Evolutionary conservation across 2,329 filamentous ascomycete species (phyloP).

Genomic region (Cordyceps cicadae): DNA sequence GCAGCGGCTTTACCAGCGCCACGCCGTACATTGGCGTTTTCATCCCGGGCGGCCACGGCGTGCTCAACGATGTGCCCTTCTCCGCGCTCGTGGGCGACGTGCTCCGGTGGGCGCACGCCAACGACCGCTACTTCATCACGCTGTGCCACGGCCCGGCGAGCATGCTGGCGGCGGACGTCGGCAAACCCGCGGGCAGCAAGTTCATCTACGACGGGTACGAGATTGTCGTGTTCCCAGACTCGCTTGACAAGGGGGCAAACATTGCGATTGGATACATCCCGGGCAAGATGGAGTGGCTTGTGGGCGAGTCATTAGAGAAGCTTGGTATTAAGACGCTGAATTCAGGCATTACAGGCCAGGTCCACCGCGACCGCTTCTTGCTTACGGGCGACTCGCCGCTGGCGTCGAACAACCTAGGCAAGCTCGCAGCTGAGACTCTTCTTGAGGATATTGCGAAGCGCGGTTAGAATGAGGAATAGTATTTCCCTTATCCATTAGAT

Average conservation of each 20-base stretch:
- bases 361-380: slow-evolving; percentile 13
- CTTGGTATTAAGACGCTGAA: slow-evolving; percentile 14
- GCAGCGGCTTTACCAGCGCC: slow-evolving; percentile 10
- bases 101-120: slow-evolving; percentile 16
- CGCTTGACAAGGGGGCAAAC: slow-evolving; percentile 14
- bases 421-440: slow-evolving; percentile 14
- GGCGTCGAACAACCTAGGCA: slow-evolving; percentile 16
- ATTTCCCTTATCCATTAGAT: neutral
- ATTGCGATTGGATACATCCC: slow-evolving; percentile 17
- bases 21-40: slow-evolving; percentile 16
- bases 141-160: slow-evolving; percentile 16
- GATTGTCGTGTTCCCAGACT: slow-evolving; percentile 16
- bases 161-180: slow-evolving; percentile 14
- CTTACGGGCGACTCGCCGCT: slow-evolving; percentile 17
- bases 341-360: slow-evolving; percentile 13
- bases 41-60: slow-evolving; percentile 16
- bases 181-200: slow-evolving; percentile 13
- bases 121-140: slow-evolving; percentile 13
- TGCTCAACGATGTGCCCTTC: slow-evolving; percentile 15
- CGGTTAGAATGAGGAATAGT: neutral
- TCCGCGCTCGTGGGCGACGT: slow-evolving; percentile 14
- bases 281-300: slow-evolving; percentile 17
- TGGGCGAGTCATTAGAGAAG: slow-evolving; percentile 13
- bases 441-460: slow-evolving; percentile 14
- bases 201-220: slow-evolving; percentile 17